These are phyloP conservation scores for Suillus fuscotomentosus DNA, from an alignment of 768 basidiomycete genomes.

Conservation along the genomic window DNA sequence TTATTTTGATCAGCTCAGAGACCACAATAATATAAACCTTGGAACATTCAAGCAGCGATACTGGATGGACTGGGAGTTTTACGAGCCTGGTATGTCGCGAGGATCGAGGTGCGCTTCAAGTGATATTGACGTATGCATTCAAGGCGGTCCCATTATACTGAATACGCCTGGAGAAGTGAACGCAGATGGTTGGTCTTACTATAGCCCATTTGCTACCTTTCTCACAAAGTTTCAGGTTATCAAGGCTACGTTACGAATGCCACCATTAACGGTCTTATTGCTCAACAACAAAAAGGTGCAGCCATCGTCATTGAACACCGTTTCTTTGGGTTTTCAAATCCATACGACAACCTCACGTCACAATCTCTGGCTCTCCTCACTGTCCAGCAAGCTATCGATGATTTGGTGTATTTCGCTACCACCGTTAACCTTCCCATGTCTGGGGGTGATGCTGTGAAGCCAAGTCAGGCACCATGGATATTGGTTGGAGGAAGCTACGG, in stretches of 20 bases:
- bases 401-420: constrained; percentile 69
- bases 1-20: not conserved
- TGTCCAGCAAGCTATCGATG: constrained; percentile 73
- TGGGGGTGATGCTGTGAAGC: constrained; percentile 57
- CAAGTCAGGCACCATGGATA: constrained; percentile 46
- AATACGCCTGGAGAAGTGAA: not conserved
- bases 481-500: constrained; percentile 43
- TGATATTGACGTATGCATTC: not conserved
- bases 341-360: constrained; percentile 55
- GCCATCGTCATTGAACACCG: constrained; percentile 68
- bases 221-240: constrained; percentile 18
- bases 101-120: not conserved
- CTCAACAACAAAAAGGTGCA: constrained; percentile 43
- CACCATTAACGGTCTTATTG: constrained; percentile 53
- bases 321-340: constrained; percentile 75
- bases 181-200: not conserved
- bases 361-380: constrained; percentile 60
- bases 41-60: not conserved
- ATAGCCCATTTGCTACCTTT: not conserved
- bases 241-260: constrained; percentile 57
- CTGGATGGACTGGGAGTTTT: not conserved
- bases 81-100: not conserved
- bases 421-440: constrained; percentile 68
- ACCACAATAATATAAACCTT: not conserved
- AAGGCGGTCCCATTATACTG: not conserved